Base-by-base conservation (phyloP, 345 rosid species). In the Firmiana major region DNA sequence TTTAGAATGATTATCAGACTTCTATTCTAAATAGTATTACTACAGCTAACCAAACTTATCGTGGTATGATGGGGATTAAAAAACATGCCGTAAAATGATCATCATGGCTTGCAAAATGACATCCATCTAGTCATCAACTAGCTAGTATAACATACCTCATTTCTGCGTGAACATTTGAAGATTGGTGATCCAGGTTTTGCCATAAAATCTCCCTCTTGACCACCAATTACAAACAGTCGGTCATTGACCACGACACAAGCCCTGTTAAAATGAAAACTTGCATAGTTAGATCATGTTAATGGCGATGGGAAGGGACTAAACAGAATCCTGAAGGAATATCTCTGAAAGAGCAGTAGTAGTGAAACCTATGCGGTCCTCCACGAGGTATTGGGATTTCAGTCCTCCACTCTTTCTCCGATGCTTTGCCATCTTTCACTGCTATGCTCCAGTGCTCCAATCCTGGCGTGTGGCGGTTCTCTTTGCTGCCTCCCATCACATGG, bases 151-250 rank as follows among this genome's bases (percentile, higher is more conserved):
- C 7, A 68, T 85, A 91, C 97, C 97, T 92, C 97, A 26, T 83
- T 78, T 83, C 98, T 81, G 72, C 97, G 94, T 43, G 98, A 90
- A 78, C 97, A 92, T 74, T 92, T 93, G 89, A 89, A 93, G 80
- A 90, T 89, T 5, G 95, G 82, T 8, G 98, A 93, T 79, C 91
- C 89, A 22, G 95, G 98, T 82, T 94, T 92, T 24, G 97, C 91
- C 94, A 86, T 87, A 75, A 93, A 93, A 83, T 92, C 98, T 49
- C 98, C 97, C 85, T 94, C 98, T 77, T 94, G 98, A 73, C 98
- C 95, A 1, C 97, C 98, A 6, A 92, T 87, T 15, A 94, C 88
- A 65, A 80, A 87, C 9, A 92, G 87, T 24, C 82, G 79, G 65
- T 87, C 93, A 53, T 86, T 77, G 28, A 75, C 82, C 49, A 82